Evolutionary conservation across 306 rosid species (phyloP).

Genomic region (Gillenia trifoliata): DNA sequence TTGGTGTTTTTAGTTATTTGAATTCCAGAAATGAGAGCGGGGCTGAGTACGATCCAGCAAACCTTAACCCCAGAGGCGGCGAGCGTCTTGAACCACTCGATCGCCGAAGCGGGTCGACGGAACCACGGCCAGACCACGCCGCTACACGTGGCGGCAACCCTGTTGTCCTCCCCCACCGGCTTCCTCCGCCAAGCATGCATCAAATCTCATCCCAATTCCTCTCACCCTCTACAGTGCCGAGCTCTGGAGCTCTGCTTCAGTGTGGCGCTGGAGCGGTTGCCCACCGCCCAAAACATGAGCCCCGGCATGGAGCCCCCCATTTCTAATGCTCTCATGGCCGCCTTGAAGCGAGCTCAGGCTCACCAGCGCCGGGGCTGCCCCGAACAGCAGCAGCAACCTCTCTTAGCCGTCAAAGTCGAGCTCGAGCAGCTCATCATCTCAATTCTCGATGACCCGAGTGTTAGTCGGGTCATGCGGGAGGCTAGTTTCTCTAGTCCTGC

Average conservation of each 20-base stretch:
- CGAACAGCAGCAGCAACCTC: constrained; percentile 95
- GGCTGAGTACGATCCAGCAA: neutral
- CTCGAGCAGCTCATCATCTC: constrained; percentile 90
- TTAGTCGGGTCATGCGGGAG: constrained; percentile 93
- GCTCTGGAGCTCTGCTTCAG: constrained; percentile 95
- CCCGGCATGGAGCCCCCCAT: constrained; percentile 77
- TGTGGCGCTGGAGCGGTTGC: constrained; percentile 84
- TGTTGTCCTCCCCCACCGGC: constrained; percentile 69
- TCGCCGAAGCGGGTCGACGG: constrained; percentile 86
- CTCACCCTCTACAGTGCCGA: constrained; percentile 96
- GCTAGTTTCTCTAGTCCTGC: constrained; percentile 95
- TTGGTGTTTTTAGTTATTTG: neutral
- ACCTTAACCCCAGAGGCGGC: constrained; percentile 83
- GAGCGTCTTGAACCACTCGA: constrained; percentile 77
- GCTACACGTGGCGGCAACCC: constrained; percentile 89
- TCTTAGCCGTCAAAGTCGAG: constrained; percentile 87
- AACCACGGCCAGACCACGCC: constrained; percentile 98
- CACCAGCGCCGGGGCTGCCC: constrained; percentile 98
- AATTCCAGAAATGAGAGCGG: neutral
- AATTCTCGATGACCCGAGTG: constrained; percentile 94
- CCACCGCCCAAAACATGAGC: constrained; percentile 68
- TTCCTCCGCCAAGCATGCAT: constrained; percentile 90
- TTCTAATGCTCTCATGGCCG: constrained; percentile 95
- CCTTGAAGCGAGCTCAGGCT: constrained; percentile 91
- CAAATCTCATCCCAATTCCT: constrained; percentile 91